Conservation (phyloP, 352 stramenopile genomes). For the Aphanomyces invadans region DNA sequence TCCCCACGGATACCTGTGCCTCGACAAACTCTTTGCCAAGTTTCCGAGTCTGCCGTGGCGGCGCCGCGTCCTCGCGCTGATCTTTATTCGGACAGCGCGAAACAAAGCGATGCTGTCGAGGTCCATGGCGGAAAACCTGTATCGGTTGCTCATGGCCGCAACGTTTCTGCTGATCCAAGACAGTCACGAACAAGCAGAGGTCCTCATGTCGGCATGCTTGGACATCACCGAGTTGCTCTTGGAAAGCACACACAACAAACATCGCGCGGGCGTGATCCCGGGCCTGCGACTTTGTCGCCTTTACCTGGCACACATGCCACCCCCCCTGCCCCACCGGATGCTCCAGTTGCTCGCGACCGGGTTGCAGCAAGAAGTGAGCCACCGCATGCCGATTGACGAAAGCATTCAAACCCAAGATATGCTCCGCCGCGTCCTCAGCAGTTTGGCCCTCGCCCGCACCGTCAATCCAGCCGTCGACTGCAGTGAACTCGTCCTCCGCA, state of each 20-base stretch:
- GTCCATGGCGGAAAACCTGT: slow-evolving; percentile 64
- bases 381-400: slow-evolving; percentile 62
- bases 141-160: slow-evolving; percentile 58
- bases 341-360: slow-evolving; percentile 49
- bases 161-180: slow-evolving; percentile 25
- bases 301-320: slow-evolving; percentile 28
- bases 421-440: slow-evolving; percentile 65
- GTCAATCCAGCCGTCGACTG: not conserved
- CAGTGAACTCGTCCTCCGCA: slow-evolving; percentile 8
- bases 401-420: slow-evolving; percentile 58
- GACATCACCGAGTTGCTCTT: slow-evolving; percentile 67
- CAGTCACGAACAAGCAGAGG: not conserved
- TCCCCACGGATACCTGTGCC: slow-evolving; percentile 46
- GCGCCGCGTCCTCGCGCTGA: slow-evolving; percentile 50
- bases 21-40: slow-evolving; percentile 47
- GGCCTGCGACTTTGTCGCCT: slow-evolving; percentile 61
- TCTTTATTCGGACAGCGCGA: slow-evolving; percentile 68
- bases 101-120: slow-evolving; percentile 68
- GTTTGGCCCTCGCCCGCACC: slow-evolving; percentile 53
- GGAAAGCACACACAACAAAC: slow-evolving; percentile 67
- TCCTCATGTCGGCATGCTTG: slow-evolving; percentile 60
- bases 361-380: slow-evolving; percentile 73
- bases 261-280: slow-evolving; percentile 57
- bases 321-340: slow-evolving; percentile 46
- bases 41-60: slow-evolving; percentile 46